Base-by-base conservation (phyloP, 768 basidiomycete species). In the Mycena olivaceomarginata region DNA sequence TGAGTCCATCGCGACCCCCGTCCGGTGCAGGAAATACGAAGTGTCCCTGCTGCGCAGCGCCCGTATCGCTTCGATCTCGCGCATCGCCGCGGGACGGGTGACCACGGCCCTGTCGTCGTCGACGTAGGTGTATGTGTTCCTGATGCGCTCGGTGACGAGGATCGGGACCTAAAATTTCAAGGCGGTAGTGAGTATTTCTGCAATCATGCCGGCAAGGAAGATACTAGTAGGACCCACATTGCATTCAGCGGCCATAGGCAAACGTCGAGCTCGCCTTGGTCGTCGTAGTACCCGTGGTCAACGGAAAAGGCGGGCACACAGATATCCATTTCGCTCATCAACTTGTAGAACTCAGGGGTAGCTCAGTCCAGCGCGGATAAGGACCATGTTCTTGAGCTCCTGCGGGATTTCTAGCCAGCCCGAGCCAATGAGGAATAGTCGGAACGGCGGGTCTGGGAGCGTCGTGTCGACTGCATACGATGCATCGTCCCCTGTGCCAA, bases 211-310 rank as follows among this genome's bases (percentile, higher is more conserved):
- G 2, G 60, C 48, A 22, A 41, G 45, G 39, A 16, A 25, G 51
- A 25, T 16, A 31, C 31, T 31, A 31, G 31, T 18, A 51, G 31
- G 48, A 64, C 84, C 16, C 70, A 88, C 88, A 79, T 87, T 81
- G 67, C 85, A 86, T 79, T 88, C 85, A 8, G 87, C 77, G 31
- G 86, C 85, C 83, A 88, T 85, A 3, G 84, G 84, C 86, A 37
- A 87, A 84, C 1, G 85, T 87, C 11, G 88, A 89, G 72, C 87
- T 88, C 13, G 88, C 87, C 69, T 88, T 88, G 87, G 10, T 75
- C 74, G 15, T 83, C 83, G 62, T 85, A 87, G 80, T 88, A 87
- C 11, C 82, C 84, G 53, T 80, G 74, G 10, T 83, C 82, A 6
- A 81, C 83, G 6, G 75, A 76, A 67, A 89, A 88, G n/a, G 88